Base-by-base conservation (phyloP, 2,329 filamentous ascomycete genomes). In the Chrysosporium keratinophilum region DNA sequence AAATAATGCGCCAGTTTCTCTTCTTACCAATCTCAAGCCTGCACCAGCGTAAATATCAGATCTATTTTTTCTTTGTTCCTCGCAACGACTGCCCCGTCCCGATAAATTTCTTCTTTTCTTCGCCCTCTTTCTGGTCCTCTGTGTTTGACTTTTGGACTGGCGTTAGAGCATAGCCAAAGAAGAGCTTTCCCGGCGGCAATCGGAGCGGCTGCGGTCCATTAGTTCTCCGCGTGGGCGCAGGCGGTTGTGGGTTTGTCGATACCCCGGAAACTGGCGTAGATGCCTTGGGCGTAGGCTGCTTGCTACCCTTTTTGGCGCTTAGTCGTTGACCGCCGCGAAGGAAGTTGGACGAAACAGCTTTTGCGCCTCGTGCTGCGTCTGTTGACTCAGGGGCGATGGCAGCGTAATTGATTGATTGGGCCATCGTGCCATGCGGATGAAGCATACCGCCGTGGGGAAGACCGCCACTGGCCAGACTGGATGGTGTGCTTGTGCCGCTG, bases 361-460 rank as follows among this genome's bases (percentile, higher is more conserved):
- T 78, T 10, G 80, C 80, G 37, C 81, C 82, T 7, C 76, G 76
- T 5, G 80, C 80, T 12, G 81, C 83, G 12, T 82, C 78, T 1
- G 77, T 80, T 5, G 87, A 79, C 2, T 83, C 83, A 0, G 93
- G 90, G 0, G 89, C 88, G 60, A 98, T 95, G 33, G 89, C 81
- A 50, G 82, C 80, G 71, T 97, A 98, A 75, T 96, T 96, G 75
- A 98, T 97, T n/a, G 88, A 82, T 64, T 95, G 88, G 0, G 93
- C 90, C 93, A 98, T 98, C 57, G 84, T 90, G 10, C 93, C 93
- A 63, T 95, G 87, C 57, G 77, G 82, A 69, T 94, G 89, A 20
- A 96, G 70, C 14, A 85, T 72, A 3, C 90, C 88, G 28, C 88
- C 86, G 1, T 80, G 74, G 6, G 85, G 84, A 56, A 86, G 69